Evolutionary conservation across 257 asterid genomes (phyloP).

Genomic region (Cinchona pubescens): DNA sequence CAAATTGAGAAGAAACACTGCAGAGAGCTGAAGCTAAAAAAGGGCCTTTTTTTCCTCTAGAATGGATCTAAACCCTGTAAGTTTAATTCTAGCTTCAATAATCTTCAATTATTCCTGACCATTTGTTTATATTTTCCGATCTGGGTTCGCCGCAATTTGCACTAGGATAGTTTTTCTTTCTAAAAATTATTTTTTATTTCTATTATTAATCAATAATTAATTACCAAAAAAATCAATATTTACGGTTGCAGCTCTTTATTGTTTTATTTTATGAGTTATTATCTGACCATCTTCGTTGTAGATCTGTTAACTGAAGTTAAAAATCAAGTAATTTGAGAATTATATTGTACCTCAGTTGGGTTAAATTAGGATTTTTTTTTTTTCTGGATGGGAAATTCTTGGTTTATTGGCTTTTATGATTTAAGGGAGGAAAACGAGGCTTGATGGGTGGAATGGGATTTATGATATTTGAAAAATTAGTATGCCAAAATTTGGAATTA

Average conservation of each 20-base stretch:
- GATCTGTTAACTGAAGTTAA: slow-evolving; percentile 14
- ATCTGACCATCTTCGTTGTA: not conserved
- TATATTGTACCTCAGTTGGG: no score
- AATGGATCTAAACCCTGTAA: not conserved
- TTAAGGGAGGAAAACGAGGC: not conserved
- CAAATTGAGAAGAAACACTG: no score
- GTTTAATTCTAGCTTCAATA: not conserved
- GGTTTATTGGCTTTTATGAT: not conserved
- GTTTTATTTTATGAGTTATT: not conserved
- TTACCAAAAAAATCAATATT: no score
- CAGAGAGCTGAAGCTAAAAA: no score
- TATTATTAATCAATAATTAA: not conserved
- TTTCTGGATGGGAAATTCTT: not conserved
- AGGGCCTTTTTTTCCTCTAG: not conserved
- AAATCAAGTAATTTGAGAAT: not conserved
- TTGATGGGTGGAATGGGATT: not conserved
- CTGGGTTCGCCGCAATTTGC: not conserved
- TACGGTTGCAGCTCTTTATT: not conserved
- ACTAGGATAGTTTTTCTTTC: not conserved
- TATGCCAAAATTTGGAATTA: not conserved
- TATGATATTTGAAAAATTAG: not conserved
- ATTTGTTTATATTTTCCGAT: not conserved
- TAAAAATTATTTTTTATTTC: not conserved
- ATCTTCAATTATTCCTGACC: not conserved
- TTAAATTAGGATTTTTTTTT: not conserved